Conservation (phyloP, 352 stramenopile species). For the Pythium phragmiticola region DNA sequence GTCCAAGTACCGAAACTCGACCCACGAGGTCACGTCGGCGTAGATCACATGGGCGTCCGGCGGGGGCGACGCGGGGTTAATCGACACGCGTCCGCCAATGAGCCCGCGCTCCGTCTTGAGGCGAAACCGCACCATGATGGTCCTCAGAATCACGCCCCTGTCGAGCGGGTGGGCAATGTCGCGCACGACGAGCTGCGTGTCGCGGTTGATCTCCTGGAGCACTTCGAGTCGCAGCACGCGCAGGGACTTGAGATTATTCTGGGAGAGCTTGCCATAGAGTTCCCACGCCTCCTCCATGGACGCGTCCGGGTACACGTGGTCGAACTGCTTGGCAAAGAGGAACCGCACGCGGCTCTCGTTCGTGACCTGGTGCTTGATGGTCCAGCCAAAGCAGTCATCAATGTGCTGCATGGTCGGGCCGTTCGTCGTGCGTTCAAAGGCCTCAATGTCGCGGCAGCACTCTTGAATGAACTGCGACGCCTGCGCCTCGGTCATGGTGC, state of each 20-base stretch:
- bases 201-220: constrained; percentile 41
- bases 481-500: constrained; percentile 30
- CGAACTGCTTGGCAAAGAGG: constrained; percentile 37
- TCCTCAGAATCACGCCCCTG: constrained; percentile 38
- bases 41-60: constrained; percentile 26
- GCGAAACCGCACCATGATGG: constrained; percentile 40
- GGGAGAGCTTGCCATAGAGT: constrained; percentile 31
- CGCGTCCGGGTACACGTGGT: constrained; percentile 28
- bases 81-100: constrained; percentile 35
- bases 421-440: constrained; percentile 23
- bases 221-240: constrained; percentile 42
- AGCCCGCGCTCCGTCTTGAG: constrained; percentile 36
- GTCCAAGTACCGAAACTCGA: constrained; percentile 38
- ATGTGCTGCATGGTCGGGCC: constrained; percentile 12
- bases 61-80: constrained; percentile 29
- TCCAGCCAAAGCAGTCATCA: constrained; percentile 38
- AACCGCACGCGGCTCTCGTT: constrained; percentile 34
- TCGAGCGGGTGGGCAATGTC: constrained; percentile 44
- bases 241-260: constrained; percentile 35
- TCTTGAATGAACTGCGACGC: constrained; percentile 34
- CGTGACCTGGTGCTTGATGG: constrained; percentile 33
- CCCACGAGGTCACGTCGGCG: constrained; percentile 36
- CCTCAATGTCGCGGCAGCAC: constrained; percentile 30
- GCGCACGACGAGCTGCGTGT: constrained; percentile 36
- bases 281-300: constrained; percentile 33